Evolutionary conservation across 2,329 filamentous ascomycete species (phyloP).

Genomic region (Fonsecaea pugnacius): DNA sequence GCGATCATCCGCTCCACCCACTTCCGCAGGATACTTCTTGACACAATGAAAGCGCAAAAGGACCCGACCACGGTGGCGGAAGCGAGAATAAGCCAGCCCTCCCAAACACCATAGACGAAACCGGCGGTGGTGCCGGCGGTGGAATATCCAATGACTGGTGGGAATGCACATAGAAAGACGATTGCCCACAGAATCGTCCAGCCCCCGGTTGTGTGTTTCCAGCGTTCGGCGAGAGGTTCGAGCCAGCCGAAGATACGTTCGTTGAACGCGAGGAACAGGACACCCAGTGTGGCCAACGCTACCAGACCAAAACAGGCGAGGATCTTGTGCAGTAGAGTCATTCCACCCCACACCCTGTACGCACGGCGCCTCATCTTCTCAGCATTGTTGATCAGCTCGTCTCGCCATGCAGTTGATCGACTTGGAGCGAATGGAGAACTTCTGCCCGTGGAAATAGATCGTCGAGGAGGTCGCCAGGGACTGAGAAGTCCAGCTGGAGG

Average conservation of each 20-base stretch:
- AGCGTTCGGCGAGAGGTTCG: constrained; percentile 72
- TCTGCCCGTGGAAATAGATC: constrained; percentile 43
- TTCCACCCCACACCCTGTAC: constrained; percentile 44
- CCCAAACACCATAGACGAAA: constrained; percentile 72
- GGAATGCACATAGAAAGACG: constrained; percentile 78
- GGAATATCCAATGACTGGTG: constrained; percentile 85
- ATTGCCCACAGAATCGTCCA: constrained; percentile 75
- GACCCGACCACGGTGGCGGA: constrained; percentile 78
- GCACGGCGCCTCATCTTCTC: constrained; percentile 44
- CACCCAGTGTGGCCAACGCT: constrained; percentile 58
- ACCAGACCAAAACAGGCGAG: constrained; percentile 60
- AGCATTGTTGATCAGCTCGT: constrained; percentile 46
- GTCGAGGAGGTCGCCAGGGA: constrained; percentile 57
- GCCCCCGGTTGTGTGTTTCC: constrained; percentile 73
- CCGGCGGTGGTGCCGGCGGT: constrained; percentile 72
- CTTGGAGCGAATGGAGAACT: constrained; percentile 46
- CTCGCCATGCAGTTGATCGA: constrained; percentile 42
- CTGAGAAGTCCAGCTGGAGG: constrained; percentile 46
- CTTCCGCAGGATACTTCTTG: constrained; percentile 73
- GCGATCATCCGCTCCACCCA: constrained; percentile 83
- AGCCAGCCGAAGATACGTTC: constrained; percentile 78
- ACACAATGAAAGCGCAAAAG: constrained; percentile 77
- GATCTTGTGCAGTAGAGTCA: constrained; percentile 63
- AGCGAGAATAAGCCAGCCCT: constrained; percentile 81
- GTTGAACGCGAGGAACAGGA: constrained; percentile 77